Evolutionary conservation across 2,329 filamentous ascomycete species (phyloP), one percentile per base, ranked within the genome.

Genomic region (Neodidymelliopsis sp.): DNA sequence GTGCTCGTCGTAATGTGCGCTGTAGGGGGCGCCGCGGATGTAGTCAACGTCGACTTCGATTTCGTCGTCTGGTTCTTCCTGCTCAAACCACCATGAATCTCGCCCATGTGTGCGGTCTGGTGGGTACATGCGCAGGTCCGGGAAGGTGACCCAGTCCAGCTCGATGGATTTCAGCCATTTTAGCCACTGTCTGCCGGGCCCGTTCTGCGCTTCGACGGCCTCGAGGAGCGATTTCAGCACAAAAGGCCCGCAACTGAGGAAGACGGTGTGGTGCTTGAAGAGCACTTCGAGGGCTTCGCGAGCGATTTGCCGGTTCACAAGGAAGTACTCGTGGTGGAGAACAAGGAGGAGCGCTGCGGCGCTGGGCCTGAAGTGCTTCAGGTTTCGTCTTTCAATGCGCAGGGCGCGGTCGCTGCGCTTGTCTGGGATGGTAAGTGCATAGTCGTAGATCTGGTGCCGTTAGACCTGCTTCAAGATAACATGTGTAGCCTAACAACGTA

Each of bases 111-210:
- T 57, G 13, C 59, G 40, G 12, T 67, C 58, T 7, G 69, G 70
- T 2, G 68, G 69, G 39, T 72, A 72, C 25, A 56, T 47, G 12
- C 55, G 48, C 29, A 73, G 54, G 27, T 68, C 67, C 1, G 70
- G 70, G 28, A 73, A 67, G 0, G 69, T 73, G 25, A 65, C 56
- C 70, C 70, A 73, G 38, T 72, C 65, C 1, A 72, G 41, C 31
- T 70, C 64, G 8, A 73, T 63, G 10, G 53, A 55, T 41, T 65
- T 67, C 12, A 72, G 49, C 60, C 63, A 67, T 24, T 50, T 51
- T 25, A 73, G 58, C 66, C 66, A 70, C 28, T 65, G 57, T 24
- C 56, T 59, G 31, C 65, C 64, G 2, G 52, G 45, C 2, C 55
- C 62, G 6, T 62, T 53, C 5, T 56, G 53, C 19, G 60, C 48